phyloP scores from a whole-genome alignment of 352 stramenopile genomes.

The Paralagenidium karlingii region DNA sequence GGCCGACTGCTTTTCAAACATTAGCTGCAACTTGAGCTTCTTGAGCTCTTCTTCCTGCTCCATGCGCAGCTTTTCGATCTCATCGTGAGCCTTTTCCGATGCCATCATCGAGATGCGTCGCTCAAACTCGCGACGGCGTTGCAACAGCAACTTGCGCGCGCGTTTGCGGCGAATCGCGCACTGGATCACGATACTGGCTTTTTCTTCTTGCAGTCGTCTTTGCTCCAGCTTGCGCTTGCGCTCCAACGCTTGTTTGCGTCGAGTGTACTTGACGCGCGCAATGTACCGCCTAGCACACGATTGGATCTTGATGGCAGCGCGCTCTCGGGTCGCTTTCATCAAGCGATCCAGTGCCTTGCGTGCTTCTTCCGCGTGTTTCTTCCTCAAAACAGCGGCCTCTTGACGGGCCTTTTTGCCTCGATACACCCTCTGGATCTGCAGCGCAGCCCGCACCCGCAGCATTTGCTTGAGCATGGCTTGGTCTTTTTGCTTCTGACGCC shows the following conservation, averaged over 20 bases:
- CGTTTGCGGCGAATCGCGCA: constrained; percentile 32
- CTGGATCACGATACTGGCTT: constrained; percentile 53
- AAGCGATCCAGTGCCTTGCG: constrained; percentile 37
- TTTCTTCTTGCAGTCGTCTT: constrained; percentile 16
- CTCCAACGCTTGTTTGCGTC: constrained; percentile 16
- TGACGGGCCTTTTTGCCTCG: constrained; percentile 39
- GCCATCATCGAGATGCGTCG: constrained; percentile 69
- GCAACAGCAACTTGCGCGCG: constrained; percentile 21
- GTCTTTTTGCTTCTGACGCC: constrained; percentile 12
- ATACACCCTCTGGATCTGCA: constrained; percentile 50
- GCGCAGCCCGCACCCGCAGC: constrained; percentile 18
- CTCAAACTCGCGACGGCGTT: constrained; percentile 54
- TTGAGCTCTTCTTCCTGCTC: constrained; percentile 63
- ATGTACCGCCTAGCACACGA: constrained; percentile 45
- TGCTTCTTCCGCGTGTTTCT: constrained; percentile 29
- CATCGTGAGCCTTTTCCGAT: constrained; percentile 63
- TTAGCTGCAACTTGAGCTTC: constrained; percentile 48
- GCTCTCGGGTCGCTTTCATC: constrained; percentile 35
- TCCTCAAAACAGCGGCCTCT: constrained; percentile 15
- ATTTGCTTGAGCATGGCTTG: constrained; percentile 14
- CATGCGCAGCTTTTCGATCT: constrained; percentile 58
- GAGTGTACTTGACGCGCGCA: constrained; percentile 16
- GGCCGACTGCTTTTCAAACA: constrained; percentile 34
- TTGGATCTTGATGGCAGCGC: constrained; percentile 59
- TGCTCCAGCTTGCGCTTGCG: constrained; percentile 12